Conservation (phyloP, 345 rosid genomes). For the Citrus cavaleriei region DNA sequence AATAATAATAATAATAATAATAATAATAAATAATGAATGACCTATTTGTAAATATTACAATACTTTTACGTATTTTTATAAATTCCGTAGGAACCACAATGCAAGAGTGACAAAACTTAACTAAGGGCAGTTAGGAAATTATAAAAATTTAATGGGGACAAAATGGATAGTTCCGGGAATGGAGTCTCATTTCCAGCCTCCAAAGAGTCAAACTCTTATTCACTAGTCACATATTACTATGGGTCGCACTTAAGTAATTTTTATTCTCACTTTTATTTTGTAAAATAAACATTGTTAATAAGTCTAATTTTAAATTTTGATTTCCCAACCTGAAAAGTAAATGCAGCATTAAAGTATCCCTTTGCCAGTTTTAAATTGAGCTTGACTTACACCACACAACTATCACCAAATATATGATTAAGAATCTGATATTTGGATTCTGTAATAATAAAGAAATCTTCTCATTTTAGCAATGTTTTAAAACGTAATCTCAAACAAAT, state of each 20-base stretch:
- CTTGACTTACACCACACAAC: not conserved
- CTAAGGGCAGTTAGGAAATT: no score
- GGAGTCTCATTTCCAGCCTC: no score
- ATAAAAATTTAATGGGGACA: no score
- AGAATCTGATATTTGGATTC: not conserved
- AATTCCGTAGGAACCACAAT: no score
- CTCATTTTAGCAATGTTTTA: not conserved
- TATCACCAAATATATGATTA: not conserved
- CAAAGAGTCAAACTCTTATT: fast-evolving
- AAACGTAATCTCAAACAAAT: not conserved
- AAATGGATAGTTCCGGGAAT: no score
- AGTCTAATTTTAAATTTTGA: fast-evolving
- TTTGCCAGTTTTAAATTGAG: not conserved
- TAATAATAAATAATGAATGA: no score
- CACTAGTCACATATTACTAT: no score
- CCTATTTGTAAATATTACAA: no score
- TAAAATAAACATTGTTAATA: fast-evolving
- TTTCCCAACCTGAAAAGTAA: fast-evolving
- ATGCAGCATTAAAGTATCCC: fast-evolving
- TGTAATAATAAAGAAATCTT: not conserved
- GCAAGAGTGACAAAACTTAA: no score
- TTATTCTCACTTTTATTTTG: fast-evolving
- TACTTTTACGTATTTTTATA: no score
- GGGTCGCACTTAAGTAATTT: no score
- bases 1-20: no score